A percentile compares a stretch with the other conserved stretches of the same genome.
Evolutionary conservation across 148 eudicot species (phyloP).

Genomic region (Silene conica): DNA sequence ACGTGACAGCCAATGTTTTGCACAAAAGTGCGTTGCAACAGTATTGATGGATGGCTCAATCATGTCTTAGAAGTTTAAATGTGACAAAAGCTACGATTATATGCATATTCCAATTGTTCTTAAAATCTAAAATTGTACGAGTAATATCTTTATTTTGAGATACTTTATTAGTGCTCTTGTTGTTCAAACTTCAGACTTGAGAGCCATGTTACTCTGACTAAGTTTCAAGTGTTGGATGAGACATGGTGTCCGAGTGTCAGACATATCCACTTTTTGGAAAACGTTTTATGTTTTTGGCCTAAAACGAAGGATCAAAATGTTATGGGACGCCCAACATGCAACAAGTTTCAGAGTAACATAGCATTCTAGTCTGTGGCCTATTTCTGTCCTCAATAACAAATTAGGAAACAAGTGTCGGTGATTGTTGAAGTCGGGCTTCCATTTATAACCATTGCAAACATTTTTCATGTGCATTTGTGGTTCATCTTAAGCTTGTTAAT

Average conservation of each 20-base stretch:
- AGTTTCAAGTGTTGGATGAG: too few relatives aligned
- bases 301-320: too few relatives aligned
- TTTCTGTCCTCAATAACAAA: not conserved
- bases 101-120: not conserved
- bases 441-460: not conserved
- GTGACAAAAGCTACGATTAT: not conserved
- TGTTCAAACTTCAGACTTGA: not conserved
- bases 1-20: not conserved
- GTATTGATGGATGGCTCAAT: not conserved
- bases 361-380: too few relatives aligned
- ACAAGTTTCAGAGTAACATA: too few relatives aligned
- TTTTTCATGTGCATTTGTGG: not conserved
- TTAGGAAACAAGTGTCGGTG: not conserved
- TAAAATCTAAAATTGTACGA: not conserved
- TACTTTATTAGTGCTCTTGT: not conserved
- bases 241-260: too few relatives aligned
- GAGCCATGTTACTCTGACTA: too few relatives aligned
- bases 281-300: too few relatives aligned
- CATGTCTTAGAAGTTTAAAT: not conserved
- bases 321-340: too few relatives aligned
- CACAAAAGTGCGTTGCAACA: not conserved
- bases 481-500: not conserved
- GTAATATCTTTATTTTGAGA: not conserved
- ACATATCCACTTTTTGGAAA: too few relatives aligned
- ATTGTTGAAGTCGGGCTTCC: not conserved